Conservation (phyloP, 495 filamentous ascomycete genomes). For the Penicillium paxilli region DNA sequence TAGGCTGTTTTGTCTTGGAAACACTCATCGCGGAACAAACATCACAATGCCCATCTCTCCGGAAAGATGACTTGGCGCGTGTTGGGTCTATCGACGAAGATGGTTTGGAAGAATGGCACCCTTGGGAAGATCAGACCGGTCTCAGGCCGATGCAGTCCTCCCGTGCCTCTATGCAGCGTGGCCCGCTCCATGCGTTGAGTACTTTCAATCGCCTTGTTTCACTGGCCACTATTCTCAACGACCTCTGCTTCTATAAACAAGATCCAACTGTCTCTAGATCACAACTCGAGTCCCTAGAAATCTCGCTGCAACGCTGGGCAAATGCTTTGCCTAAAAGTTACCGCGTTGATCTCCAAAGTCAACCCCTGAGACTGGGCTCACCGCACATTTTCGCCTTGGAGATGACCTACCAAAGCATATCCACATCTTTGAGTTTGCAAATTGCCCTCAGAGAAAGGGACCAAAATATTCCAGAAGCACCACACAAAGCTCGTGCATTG, state of each 20-base stretch:
- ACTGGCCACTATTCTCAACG: slow-evolving; percentile 47
- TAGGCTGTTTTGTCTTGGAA: slow-evolving; percentile 66
- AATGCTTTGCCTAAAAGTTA: slow-evolving; percentile 34
- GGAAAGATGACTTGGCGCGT: slow-evolving; percentile 42
- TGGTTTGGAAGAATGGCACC: slow-evolving; percentile 71
- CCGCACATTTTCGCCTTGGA: slow-evolving; percentile 44
- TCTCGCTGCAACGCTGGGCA: slow-evolving; percentile 39
- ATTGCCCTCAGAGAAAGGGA: slow-evolving; percentile 30
- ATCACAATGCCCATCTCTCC: slow-evolving; percentile 51
- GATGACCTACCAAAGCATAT: slow-evolving; percentile 39
- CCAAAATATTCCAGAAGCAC: slow-evolving; percentile 20
- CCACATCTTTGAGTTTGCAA: slow-evolving; percentile 28
- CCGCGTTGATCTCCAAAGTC: slow-evolving; percentile 33
- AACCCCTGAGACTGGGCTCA: slow-evolving; percentile 24
- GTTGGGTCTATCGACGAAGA: slow-evolving; percentile 55
- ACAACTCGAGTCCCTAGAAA: slow-evolving; percentile 35
- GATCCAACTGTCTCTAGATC: slow-evolving; percentile 24
- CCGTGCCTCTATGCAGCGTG: slow-evolving; percentile 41
- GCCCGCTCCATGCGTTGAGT: slow-evolving; percentile 56
- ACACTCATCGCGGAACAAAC: slow-evolving; percentile 58
- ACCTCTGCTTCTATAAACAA: slow-evolving; percentile 34
- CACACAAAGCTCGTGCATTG: slow-evolving; percentile 25
- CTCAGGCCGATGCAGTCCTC: slow-evolving; percentile 32
- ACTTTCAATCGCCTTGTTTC: slow-evolving; percentile 58
- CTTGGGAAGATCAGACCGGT: slow-evolving; percentile 55